phyloP scores from a whole-genome alignment of 352 stramenopile genomes.

The Globisporangium yorkense region DNA sequence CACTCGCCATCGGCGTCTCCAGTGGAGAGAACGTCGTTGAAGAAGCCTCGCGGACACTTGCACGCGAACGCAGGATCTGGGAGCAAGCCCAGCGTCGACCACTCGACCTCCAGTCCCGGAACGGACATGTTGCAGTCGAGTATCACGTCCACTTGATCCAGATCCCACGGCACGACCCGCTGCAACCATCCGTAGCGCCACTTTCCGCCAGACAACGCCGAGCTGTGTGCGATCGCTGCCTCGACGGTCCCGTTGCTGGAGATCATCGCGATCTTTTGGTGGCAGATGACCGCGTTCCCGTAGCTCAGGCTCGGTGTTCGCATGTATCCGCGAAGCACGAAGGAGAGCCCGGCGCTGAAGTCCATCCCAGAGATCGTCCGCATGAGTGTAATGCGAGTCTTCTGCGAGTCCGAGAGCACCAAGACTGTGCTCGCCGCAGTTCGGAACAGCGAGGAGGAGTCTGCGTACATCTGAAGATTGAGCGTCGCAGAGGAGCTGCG shows the following conservation, averaged over 20 bases:
- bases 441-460: conserved; percentile 29
- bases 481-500: conserved; percentile 14
- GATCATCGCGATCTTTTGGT: conserved; percentile 22
- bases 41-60: conserved; percentile 52
- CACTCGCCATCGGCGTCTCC: conserved; percentile 17
- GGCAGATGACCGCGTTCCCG: conserved; percentile 13
- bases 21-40: conserved; percentile 21
- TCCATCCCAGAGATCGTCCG: conserved; percentile 27
- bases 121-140: conserved; percentile 44
- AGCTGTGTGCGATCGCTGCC: conserved; percentile 1
- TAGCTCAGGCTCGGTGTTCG: conserved; percentile 1
- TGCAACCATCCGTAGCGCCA: conserved; percentile 36
- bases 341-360: conserved; percentile 31
- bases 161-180: conserved; percentile 27
- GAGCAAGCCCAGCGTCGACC: conserved; percentile 46
- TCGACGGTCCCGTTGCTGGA: conserved; percentile 18
- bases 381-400: conserved; percentile 15
- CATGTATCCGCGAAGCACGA: conserved; percentile 42
- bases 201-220: conserved; percentile 5
- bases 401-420: conserved; percentile 15
- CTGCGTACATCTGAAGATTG: conserved; percentile 14
- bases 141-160: conserved; percentile 23
- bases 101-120: conserved; percentile 26
- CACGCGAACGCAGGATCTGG: conserved; percentile 48
- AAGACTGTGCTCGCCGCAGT: conserved; percentile 30